Base-by-base conservation (phyloP, 331 rosid species). In the Rhamnella rubrinervis region DNA sequence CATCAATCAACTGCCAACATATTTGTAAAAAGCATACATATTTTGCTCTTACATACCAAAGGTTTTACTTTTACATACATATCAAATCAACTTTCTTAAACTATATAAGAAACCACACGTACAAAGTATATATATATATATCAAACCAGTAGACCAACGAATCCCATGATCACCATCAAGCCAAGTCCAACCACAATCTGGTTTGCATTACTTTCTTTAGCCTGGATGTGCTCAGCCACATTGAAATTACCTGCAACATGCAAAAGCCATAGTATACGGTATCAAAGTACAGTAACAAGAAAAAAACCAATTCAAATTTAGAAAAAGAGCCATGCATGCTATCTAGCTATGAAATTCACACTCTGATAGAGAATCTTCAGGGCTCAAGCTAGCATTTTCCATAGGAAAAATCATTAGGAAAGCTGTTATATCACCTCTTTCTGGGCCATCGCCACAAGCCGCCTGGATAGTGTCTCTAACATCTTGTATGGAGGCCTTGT, bases 361-460 rank as follows among this genome's bases (percentile, higher is more conserved):
- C 31, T 26, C 31, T 2, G 31, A 26, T 26, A 1, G 35, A 31
- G 35, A 31, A 31, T 31, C 35, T 2, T 31, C 35, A 31, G 6
- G 5, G 35, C 35, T 31, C 35, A 31, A 31, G 35, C 19, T 25
- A 28, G 20, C 25, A 37, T 25, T n/a, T 18, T 18, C 6, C 25
- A 14, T 18, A 19, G 8, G 13, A 39, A 46, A 26, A 6, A 57
- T 26, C 35, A 31, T 31, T 4, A 31, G 35, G 35, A 31, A 31
- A 31, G 35, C 35, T 4, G 35, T 3, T 31, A 3, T 31, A 31
- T 31, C 63, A 84, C 98, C 98, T 90, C 96, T 83, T 65, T 85
- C 78, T 1, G 87, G 80, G 35, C 97, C 96, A 59, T 79, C 75
- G 12, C 93, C 93, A 79, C 98, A 92, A 39, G 74, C 98, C 47